Percentiles rank a stretch among this genome's conserved stretches.
phyloP scores from a whole-genome alignment of 805 yeast species.

The Saccharomycopsis fibuligera region DNA sequence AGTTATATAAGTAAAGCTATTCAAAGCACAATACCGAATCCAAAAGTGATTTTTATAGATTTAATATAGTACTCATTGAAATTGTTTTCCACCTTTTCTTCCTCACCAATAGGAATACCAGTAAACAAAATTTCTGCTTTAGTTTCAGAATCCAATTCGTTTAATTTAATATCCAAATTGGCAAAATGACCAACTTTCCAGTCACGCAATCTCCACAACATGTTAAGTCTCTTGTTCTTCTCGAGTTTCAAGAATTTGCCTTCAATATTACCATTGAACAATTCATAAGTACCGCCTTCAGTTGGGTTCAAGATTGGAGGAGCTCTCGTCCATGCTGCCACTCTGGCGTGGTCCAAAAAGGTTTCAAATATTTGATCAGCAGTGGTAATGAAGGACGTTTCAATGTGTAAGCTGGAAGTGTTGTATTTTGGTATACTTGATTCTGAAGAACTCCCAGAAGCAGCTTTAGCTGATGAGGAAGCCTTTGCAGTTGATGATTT shows the following conservation, averaged over 20 bases:
- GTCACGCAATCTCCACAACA: constrained; percentile 80
- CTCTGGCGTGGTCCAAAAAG: constrained; percentile 66
- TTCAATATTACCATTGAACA: constrained; percentile 83
- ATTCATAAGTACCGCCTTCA: constrained; percentile 55
- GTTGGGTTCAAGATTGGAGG: constrained; percentile 50
- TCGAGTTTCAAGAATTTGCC: constrained; percentile 62
- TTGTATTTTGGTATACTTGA: constrained; percentile 57
- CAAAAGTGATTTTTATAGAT: constrained; percentile 86
- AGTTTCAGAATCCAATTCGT: constrained; percentile 82
- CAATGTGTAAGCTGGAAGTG: constrained; percentile 71
- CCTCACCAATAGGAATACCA: constrained; percentile 95
- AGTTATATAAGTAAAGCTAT: too few relatives aligned
- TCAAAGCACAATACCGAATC: constrained; percentile 86
- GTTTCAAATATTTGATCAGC: constrained; percentile 82
- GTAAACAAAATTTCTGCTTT: constrained; percentile 68
- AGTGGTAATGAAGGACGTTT: constrained; percentile 77
- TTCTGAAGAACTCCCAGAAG: constrained; percentile 20
- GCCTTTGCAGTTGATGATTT: constrained; percentile 20
- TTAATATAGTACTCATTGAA: constrained; percentile 86
- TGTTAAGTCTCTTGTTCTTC: constrained; percentile 53
- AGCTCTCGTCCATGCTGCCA: constrained; percentile 89
- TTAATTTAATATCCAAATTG: constrained; percentile 54
- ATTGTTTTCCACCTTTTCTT: constrained; percentile 75
- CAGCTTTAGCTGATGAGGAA: constrained; percentile 17
- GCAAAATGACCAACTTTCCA: constrained; percentile 90